Base-by-base conservation (phyloP, 139 green algal species). In the Desmodesmus armatus region DNA sequence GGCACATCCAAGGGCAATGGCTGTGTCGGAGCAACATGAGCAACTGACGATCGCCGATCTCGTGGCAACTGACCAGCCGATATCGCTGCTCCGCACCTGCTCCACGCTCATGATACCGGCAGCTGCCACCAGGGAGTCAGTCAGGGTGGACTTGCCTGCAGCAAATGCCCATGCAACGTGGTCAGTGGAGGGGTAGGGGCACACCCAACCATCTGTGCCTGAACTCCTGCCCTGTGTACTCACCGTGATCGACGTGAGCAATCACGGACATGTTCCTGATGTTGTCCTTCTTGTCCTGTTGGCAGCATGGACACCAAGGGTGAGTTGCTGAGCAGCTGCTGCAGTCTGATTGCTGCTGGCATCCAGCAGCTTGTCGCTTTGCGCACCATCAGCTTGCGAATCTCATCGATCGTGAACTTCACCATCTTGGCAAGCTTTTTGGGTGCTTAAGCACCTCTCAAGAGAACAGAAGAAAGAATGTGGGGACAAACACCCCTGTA, bases 21-120 rank as follows among this genome's bases (percentile, higher is more conserved):
- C n/a, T n/a, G n/a, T n/a, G n/a, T n/a, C n/a, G n/a, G n/a, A n/a
- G n/a, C n/a, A n/a, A n/a, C n/a, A n/a, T n/a, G n/a, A n/a, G n/a
- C n/a, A n/a, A n/a, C n/a, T n/a, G n/a, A n/a, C n/a, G n/a, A n/a
- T n/a, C n/a, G n/a, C n/a, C n/a, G n/a, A n/a, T n/a, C n/a, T n/a
- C n/a, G n/a, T n/a, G n/a, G n/a, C n/a, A n/a, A n/a, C n/a, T n/a
- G n/a, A n/a, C n/a, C n/a, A n/a, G n/a, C n/a, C n/a, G n/a, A n/a
- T n/a, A n/a, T n/a, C n/a, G n/a, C n/a, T n/a, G n/a, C n/a, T n/a
- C n/a, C 90, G 70, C 51, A 96, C 93, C 69, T 96, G 92, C 87
- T 99, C 98, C 41, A 98, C 87, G 43, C 96, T 92, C 90, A 99
- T 99, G 89, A 99, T 99, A 92, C 98, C 98, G 49, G 98, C 97